Conservation (phyloP, 164 flowering plant genomes). For the Malania oleifera region DNA sequence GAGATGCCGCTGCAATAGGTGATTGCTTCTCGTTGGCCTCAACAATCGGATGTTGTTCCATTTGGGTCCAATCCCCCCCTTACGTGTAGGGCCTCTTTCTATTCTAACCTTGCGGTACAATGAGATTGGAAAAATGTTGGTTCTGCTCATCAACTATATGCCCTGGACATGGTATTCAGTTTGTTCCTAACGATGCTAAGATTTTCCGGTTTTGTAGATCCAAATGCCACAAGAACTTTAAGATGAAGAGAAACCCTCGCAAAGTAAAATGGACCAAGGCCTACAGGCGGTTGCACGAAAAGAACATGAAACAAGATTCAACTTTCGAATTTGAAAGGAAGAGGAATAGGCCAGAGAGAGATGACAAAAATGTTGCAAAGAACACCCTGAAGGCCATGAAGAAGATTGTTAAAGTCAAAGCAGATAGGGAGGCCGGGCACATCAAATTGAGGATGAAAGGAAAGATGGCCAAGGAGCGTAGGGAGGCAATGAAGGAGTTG, state of each 20-base stretch:
- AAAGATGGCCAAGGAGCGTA: conserved; percentile 32
- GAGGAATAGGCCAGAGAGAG: conserved; percentile 67
- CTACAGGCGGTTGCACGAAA: conserved; percentile 71
- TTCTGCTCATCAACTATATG: conserved; percentile 20
- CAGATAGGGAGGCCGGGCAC: conserved; percentile 35
- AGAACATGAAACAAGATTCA: conserved; percentile 84
- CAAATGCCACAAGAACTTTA: conserved; percentile 93
- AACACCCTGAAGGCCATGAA: conserved; percentile 57
- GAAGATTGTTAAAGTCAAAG: conserved; percentile 53
- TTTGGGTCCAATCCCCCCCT: too few relatives aligned
- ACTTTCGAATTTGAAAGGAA: conserved; percentile 73
- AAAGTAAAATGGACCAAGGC: conserved; percentile 97
- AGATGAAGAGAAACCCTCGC: conserved; percentile 95
- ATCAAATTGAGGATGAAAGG: conserved; percentile 36
- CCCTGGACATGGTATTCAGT: conserved; percentile 21
- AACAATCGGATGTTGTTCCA: too few relatives aligned
- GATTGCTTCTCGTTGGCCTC: too few relatives aligned
- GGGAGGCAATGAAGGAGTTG: conserved; percentile 45
- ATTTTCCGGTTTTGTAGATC: conserved; percentile 86
- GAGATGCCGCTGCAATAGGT: too few relatives aligned
- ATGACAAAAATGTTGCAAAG: conserved; percentile 51
- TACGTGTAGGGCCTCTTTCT: too few relatives aligned
- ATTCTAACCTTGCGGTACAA: background rate
- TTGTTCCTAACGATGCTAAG: conserved; percentile 27
- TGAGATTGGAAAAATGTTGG: conserved; percentile 23